These are phyloP conservation scores for Aspergillus biplanus DNA, from an alignment of 495 filamentous ascomycete species.

Conservation along the genomic window DNA sequence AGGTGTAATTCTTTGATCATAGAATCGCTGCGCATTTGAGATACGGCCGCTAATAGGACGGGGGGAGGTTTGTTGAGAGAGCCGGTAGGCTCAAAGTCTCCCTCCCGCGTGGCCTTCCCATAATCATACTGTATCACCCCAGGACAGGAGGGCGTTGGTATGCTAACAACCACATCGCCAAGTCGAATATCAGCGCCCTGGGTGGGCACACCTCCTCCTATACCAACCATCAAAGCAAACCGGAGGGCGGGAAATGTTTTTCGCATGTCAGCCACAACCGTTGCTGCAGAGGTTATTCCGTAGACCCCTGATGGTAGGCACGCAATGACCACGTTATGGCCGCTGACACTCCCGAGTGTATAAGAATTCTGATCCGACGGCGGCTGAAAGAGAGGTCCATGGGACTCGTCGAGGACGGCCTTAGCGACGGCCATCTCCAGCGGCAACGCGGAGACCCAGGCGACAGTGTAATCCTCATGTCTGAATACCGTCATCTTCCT, in stretches of 20 bases:
- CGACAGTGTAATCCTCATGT: conserved; percentile 39
- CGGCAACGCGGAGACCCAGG: conserved; percentile 39
- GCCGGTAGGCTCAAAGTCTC: conserved; percentile 37
- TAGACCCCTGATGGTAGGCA: conserved; percentile 30
- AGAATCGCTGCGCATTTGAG: conserved; percentile 23
- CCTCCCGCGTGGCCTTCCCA: conserved; percentile 36
- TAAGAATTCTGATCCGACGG: conserved; percentile 34
- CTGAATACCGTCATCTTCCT: no score
- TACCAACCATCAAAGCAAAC: conserved; percentile 37
- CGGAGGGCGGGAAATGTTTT: conserved; percentile 27
- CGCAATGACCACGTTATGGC: conserved; percentile 40
- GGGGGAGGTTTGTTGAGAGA: conserved; percentile 38
- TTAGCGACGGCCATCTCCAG: conserved; percentile 35
- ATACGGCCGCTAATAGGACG: conserved; percentile 33
- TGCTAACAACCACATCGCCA: conserved; percentile 41
- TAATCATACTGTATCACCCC: conserved; percentile 43
- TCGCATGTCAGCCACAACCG: conserved; percentile 26
- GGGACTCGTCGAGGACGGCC: conserved; percentile 33
- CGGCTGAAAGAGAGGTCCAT: conserved; percentile 24
- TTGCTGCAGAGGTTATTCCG: conserved; percentile 33
- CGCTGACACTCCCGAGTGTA: conserved; percentile 32
- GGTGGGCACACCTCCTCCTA: conserved; percentile 38
- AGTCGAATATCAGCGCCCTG: conserved; percentile 33
- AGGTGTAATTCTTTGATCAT: conserved; percentile 19
- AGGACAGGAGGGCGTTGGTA: conserved; percentile 19